A percentile compares a stretch with the other conserved stretches of the same genome.
These are phyloP conservation scores for Mycosphaerella sp. DNA, from an alignment of 2,329 filamentous ascomycete species.

Conservation along the genomic window DNA sequence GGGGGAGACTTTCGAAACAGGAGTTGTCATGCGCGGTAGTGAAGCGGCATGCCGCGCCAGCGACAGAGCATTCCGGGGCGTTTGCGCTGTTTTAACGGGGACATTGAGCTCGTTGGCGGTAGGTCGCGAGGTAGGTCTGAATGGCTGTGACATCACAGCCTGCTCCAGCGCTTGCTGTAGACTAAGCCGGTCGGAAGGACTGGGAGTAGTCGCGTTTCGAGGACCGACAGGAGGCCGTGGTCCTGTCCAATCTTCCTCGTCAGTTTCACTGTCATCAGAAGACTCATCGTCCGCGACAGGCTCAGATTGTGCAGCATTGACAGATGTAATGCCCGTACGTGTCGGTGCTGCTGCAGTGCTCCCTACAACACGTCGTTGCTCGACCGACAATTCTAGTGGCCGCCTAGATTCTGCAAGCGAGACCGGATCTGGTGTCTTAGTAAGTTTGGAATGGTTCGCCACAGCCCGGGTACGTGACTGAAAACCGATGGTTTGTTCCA, in stretches of 20 bases:
- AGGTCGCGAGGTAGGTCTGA: neutral
- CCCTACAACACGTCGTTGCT: neutral
- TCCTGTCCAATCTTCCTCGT: constrained; percentile 3
- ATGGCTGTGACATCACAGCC: neutral
- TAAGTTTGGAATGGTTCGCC: neutral
- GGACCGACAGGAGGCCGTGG: neutral
- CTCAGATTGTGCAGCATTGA: neutral
- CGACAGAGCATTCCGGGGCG: constrained; percentile 10
- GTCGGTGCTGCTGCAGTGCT: neutral
- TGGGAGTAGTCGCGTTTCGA: neutral
- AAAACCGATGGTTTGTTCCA: constrained; percentile 2
- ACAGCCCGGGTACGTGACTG: neutral
- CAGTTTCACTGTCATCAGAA: constrained; percentile 2
- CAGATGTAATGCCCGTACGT: neutral
- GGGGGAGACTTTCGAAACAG: neutral
- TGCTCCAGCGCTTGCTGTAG: neutral
- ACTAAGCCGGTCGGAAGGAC: neutral
- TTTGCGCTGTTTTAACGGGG: neutral
- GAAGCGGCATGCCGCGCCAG: constrained; percentile 9
- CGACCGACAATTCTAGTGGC: neutral
- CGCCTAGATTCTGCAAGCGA: neutral
- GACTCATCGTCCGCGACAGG: neutral
- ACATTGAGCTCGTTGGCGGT: neutral
- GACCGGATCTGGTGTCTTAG: neutral
- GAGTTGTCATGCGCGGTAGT: neutral